Conservation (phyloP, 495 filamentous ascomycete species). For the Podospora didyma region DNA sequence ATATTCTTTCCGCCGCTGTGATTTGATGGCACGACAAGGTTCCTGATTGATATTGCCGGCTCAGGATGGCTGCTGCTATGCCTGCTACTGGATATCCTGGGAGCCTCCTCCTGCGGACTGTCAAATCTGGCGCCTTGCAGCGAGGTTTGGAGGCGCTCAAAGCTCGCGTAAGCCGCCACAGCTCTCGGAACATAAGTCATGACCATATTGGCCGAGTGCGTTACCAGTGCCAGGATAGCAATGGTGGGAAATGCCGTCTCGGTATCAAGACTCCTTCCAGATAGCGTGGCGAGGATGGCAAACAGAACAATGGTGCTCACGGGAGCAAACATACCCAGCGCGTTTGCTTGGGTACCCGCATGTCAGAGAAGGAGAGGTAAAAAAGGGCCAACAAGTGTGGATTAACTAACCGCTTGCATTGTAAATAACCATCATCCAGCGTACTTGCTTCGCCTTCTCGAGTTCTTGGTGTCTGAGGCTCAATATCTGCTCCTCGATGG, state of each 20-base stretch:
- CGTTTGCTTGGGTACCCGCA: slow-evolving; percentile 29
- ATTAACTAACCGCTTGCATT: slow-evolving; percentile 37
- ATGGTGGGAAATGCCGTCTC: slow-evolving; percentile 38
- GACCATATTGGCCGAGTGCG: slow-evolving; percentile 40
- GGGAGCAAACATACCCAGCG: slow-evolving; percentile 40
- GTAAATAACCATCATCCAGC: slow-evolving; percentile 41
- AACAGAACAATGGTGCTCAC: slow-evolving; percentile 36
- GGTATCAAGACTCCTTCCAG: slow-evolving; percentile 18
- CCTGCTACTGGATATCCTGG: neutral
- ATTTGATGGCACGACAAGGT: slow-evolving; percentile 12
- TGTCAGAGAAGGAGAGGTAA: neutral
- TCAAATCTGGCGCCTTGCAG: neutral
- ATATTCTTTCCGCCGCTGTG: neutral
- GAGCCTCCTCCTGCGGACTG: neutral
- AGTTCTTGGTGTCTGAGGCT: slow-evolving; percentile 54
- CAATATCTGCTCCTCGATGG: slow-evolving; percentile 40
- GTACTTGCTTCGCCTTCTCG: slow-evolving; percentile 48
- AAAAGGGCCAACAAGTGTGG: neutral
- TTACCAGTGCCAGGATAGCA: slow-evolving; percentile 32
- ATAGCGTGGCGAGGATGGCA: slow-evolving; percentile 22
- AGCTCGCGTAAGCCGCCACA: slow-evolving; percentile 26
- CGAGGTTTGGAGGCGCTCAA: slow-evolving; percentile 34
- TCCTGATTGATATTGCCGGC: slow-evolving; percentile 9
- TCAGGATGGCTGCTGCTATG: neutral
- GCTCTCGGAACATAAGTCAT: slow-evolving; percentile 36